Evolutionary conservation across 225 moss, liverwort and hornwort genomes (phyloP).

Genomic region (Marchantia paleacea): DNA sequence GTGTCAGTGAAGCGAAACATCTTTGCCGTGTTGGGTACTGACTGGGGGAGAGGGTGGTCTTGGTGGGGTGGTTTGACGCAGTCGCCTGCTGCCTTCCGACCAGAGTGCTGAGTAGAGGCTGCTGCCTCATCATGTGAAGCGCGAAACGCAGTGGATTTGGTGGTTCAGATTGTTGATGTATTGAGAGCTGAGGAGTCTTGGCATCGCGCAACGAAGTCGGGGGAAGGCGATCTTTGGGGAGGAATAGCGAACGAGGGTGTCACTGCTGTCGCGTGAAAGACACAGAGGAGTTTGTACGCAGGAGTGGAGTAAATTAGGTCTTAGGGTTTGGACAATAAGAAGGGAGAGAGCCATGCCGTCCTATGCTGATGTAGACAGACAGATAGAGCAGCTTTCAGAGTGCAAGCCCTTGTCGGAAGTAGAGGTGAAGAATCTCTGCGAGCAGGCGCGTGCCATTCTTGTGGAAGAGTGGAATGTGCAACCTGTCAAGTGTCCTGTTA

Average conservation of each 20-base stretch:
- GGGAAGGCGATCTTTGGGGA: constrained; percentile 15
- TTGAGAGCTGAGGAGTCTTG: constrained; percentile 11
- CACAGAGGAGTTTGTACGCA: constrained; percentile 1
- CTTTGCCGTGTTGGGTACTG: constrained; percentile 13
- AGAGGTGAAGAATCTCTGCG: constrained; percentile 58
- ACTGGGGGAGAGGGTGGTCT: constrained; percentile 11
- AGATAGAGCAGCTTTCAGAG: constrained; percentile 64
- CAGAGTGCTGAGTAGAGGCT: constrained; percentile 14
- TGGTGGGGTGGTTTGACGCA: constrained; percentile 17
- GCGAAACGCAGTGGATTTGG: constrained; percentile 21
- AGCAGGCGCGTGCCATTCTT: constrained; percentile 55
- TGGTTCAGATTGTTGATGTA: constrained; percentile 21
- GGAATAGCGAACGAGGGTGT: constrained; percentile 3
- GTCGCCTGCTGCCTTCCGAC: constrained; percentile 16
- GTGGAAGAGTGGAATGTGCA: constrained; percentile 65
- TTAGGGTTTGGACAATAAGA: constrained; percentile 26
- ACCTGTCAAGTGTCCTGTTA: constrained; percentile 56
- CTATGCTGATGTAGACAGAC: constrained; percentile 58
- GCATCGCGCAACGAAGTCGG: constrained; percentile 13
- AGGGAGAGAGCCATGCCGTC: constrained; percentile 54
- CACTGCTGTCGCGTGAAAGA: neutral
- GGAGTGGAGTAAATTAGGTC: constrained; percentile 18
- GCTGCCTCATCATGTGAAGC: constrained; percentile 24
- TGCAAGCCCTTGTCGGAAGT: constrained; percentile 55
- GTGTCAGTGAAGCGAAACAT: neutral